Conservation (phyloP, 78 protist genomes). For the Dictyostelium capitatum region DNA sequence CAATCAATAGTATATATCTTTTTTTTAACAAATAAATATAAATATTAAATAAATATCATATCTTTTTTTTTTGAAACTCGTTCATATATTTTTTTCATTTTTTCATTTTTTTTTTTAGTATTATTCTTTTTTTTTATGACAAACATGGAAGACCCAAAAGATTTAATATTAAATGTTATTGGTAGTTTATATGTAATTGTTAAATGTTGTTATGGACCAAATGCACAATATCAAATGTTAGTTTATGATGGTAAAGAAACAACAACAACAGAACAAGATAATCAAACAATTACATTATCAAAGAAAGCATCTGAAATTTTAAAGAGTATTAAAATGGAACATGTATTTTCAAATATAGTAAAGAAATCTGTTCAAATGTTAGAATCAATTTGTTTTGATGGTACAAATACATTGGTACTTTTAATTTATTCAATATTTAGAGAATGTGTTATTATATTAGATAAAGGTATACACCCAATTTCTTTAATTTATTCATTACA, state of each 20-base stretch:
- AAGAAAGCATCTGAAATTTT: constrained; percentile 71
- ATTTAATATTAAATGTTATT: constrained; percentile 7
- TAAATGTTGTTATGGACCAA: constrained; percentile 26
- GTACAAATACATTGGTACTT: constrained; percentile 34
- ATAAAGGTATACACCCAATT: constrained; percentile 53
- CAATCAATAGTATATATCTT: too few species aligned
- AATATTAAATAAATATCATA: too few species aligned
- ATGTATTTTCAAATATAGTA: constrained; percentile 47
- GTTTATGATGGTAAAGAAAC: neutral
- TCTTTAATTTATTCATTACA: constrained; percentile 54
- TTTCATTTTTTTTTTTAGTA: too few species aligned
- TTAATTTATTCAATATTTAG: constrained; percentile 24
- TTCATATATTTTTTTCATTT: too few species aligned
- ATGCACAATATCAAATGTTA: constrained; percentile 42
- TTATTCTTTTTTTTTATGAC: too few species aligned
- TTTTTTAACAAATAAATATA: too few species aligned
- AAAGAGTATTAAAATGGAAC: constrained; percentile 41
- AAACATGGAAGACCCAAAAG: neutral
- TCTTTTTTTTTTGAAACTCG: too few species aligned
- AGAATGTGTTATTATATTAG: constrained; percentile 1
- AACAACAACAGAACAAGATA: neutral
- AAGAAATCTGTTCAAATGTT: constrained; percentile 34
- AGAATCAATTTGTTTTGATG: constrained; percentile 41
- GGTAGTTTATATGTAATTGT: constrained; percentile 10
- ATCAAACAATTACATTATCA: constrained; percentile 3